A percentile compares a stretch with the other conserved stretches of the same genome.
Evolutionary conservation across 352 stramenopile genomes (phyloP).

Genomic region (Globisporangium iwayamae): DNA sequence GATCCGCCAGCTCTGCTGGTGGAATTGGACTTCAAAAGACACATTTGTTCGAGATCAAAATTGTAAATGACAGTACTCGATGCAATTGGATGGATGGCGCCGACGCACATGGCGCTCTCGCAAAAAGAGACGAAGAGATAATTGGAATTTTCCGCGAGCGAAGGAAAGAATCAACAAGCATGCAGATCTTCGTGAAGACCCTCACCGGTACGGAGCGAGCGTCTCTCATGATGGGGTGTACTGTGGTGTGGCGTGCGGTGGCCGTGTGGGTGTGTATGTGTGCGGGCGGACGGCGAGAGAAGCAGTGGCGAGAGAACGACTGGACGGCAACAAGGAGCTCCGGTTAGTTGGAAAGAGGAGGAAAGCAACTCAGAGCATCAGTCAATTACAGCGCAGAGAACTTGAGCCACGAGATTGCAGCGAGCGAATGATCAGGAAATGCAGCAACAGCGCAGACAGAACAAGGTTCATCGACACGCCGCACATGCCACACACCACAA

Average conservation of each 20-base stretch:
- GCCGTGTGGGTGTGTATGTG: not conserved
- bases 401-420: not conserved
- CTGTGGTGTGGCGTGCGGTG: no score
- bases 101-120: not conserved
- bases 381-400: constrained; percentile 1
- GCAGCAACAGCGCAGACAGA: not conserved
- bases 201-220: constrained; percentile 22
- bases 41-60: no score
- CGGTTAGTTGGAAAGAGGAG: not conserved
- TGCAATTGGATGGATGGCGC: no score
- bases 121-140: constrained; percentile 13
- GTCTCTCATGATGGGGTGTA: not conserved
- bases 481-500: not conserved
- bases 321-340: not conserved
- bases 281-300: not conserved
- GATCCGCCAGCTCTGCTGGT: not conserved
- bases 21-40: no score
- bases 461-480: not conserved
- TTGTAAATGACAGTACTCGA: no score
- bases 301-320: not conserved
- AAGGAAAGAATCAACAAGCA: constrained; percentile 54
- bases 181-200: constrained; percentile 58
- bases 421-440: not conserved
- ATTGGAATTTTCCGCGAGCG: constrained; percentile 63
- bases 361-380: not conserved